These are phyloP conservation scores for Apophysomyces elegans DNA, from an alignment of 371 early-diverging fungal species.

Conservation along the genomic window DNA sequence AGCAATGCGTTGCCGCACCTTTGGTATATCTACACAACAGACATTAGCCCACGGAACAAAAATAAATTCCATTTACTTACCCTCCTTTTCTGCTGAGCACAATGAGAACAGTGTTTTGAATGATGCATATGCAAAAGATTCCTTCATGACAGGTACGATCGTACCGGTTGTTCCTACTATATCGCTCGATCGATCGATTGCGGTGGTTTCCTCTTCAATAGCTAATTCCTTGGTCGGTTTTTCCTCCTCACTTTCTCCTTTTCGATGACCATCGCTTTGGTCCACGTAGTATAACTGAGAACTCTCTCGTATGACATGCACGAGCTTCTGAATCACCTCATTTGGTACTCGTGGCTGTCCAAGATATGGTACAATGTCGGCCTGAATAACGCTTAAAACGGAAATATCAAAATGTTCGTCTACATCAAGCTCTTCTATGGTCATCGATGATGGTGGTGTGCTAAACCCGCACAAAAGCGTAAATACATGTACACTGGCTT, in stretches of 20 bases:
- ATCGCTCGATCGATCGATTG: constrained; percentile 38
- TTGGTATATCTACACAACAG: constrained; percentile 29
- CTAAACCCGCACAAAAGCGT: constrained; percentile 24
- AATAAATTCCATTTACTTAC: constrained; percentile 32
- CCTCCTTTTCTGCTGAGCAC: constrained; percentile 61
- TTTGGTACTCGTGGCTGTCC: constrained; percentile 71
- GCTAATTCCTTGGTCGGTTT: constrained; percentile 19
- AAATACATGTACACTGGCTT: background rate
- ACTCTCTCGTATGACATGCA: constrained; percentile 62
- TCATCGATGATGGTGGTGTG: constrained; percentile 61
- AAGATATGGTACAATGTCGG: constrained; percentile 69
- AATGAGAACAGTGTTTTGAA: constrained; percentile 67
- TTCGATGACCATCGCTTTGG: constrained; percentile 25
- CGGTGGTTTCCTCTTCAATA: constrained; percentile 15
- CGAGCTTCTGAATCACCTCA: constrained; percentile 56
- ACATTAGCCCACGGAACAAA: constrained; percentile 16
- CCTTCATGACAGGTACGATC: constrained; percentile 70
- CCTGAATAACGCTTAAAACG: constrained; percentile 66
- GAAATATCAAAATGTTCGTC: constrained; percentile 85
- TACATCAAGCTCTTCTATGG: constrained; percentile 69
- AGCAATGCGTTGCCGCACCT: constrained; percentile 66
- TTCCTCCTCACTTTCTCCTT: constrained; percentile 17
- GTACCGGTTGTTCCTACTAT: constrained; percentile 56
- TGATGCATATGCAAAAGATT: constrained; percentile 74
- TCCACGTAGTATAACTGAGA: constrained; percentile 56